Conservation (phyloP, 106 monocot species). For the Alisma plantagoaquatica region DNA sequence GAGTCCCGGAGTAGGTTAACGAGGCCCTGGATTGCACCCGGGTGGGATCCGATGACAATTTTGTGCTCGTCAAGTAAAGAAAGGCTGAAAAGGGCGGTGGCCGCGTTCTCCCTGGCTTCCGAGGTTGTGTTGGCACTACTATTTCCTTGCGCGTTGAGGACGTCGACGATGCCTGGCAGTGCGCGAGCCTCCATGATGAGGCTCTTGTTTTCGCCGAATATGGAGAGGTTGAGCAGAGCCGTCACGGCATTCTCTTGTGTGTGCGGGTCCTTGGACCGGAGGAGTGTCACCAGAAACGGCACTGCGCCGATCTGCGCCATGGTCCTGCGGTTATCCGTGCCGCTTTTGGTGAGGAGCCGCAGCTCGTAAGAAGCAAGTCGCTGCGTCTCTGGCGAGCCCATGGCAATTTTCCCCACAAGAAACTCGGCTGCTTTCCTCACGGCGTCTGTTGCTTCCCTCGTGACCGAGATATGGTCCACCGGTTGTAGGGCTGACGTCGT, state of each 20-base stretch:
- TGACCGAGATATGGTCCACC: conserved; percentile 29
- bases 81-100: no score
- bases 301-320: conserved; percentile 47
- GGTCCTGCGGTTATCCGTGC: conserved; percentile 40
- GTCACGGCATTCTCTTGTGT: conserved; percentile 41
- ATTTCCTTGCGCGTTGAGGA: conserved; percentile 9
- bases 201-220: conserved; percentile 35
- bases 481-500: no score
- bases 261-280: conserved; percentile 23
- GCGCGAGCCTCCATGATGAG: conserved; percentile 41
- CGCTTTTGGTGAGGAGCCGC: conserved; percentile 37
- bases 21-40: conserved; percentile 21
- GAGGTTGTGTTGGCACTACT: no score
- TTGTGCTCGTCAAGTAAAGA: conserved; percentile 30
- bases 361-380: conserved; percentile 48
- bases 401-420: conserved; percentile 40
- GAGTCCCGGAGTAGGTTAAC: conserved; percentile 20
- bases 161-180: conserved; percentile 20
- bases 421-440: conserved; percentile 48
- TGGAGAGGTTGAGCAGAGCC: no score
- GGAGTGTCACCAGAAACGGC: conserved; percentile 34
- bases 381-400: conserved; percentile 32
- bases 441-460: conserved; percentile 21
- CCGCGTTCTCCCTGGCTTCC: conserved; percentile 54
- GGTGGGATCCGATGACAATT: conserved; percentile 17